Conservation (phyloP, 345 rosid genomes). For the Lepidium aucheri region DNA sequence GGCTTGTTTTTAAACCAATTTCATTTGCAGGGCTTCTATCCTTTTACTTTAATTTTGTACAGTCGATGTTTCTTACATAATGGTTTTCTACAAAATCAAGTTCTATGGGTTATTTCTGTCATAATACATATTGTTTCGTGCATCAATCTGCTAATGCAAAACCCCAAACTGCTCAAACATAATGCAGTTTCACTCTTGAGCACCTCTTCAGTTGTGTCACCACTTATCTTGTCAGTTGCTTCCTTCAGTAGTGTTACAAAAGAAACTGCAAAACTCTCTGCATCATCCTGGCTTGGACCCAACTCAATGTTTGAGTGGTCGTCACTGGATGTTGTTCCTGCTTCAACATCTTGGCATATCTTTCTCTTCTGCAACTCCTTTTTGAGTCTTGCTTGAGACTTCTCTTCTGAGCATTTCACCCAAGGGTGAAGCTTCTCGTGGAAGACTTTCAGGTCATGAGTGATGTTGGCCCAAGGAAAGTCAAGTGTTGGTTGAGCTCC, state of each 20-base stretch:
- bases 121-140: slow-evolving; percentile 41
- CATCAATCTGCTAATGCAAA: slow-evolving; percentile 46
- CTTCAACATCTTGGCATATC: slow-evolving; percentile 38
- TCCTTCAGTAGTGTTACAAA: slow-evolving; percentile 34
- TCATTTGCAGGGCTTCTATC: background rate
- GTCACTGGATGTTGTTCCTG: slow-evolving; percentile 34
- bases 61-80: slow-evolving; percentile 1
- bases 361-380: slow-evolving; percentile 31
- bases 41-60: slow-evolving; percentile 4
- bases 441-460: slow-evolving; percentile 37
- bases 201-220: slow-evolving; percentile 31
- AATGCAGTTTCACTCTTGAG: slow-evolving; percentile 33
- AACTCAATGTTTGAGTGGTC: background rate
- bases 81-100: slow-evolving; percentile 28
- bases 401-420: slow-evolving; percentile 38
- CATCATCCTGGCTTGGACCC: slow-evolving; percentile 32
- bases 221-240: slow-evolving; percentile 19
- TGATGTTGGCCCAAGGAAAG: slow-evolving; percentile 29
- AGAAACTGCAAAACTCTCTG: slow-evolving; percentile 25
- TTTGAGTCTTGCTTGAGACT: slow-evolving; percentile 28
- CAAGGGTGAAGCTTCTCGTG: slow-evolving; percentile 29
- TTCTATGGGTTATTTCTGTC: slow-evolving; percentile 37
- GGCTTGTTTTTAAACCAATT: background rate
- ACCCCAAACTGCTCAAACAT: slow-evolving; percentile 39
- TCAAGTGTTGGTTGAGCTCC: slow-evolving; percentile 13